These are phyloP conservation scores for Fusarium sp. DNA, from an alignment of 2,329 filamentous ascomycete species.

Conservation along the genomic window DNA sequence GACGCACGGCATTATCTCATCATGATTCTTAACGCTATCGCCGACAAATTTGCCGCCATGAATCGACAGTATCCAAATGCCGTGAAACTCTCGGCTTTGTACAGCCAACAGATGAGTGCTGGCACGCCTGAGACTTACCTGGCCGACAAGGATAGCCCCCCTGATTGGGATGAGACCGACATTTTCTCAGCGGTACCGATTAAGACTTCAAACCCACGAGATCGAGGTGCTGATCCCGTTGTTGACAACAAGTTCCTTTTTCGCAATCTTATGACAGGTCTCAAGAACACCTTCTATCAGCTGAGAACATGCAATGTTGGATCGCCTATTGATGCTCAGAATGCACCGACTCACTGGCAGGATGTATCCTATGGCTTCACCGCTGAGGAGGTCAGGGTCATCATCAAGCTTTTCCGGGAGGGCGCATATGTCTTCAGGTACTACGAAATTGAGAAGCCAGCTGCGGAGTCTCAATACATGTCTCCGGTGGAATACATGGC, in stretches of 20 bases:
- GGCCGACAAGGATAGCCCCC: conserved; percentile 80
- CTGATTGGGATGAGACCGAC: conserved; percentile 98
- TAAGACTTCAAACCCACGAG: conserved; percentile 90
- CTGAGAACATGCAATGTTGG: conserved; percentile 87
- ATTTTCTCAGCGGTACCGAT: conserved; percentile 97
- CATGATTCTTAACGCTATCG: conserved; percentile 97
- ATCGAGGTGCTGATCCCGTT: conserved; percentile 89
- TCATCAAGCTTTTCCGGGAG: conserved; percentile 97
- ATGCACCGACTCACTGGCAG: conserved; percentile 89
- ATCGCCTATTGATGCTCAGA: conserved; percentile 76
- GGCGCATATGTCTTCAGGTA: conserved; percentile 97
- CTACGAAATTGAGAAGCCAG: conserved; percentile 87
- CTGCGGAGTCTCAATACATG: conserved; percentile 76
- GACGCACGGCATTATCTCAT: conserved; percentile 96
- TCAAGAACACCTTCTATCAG: conserved; percentile 97
- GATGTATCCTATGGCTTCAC: conserved; percentile 97
- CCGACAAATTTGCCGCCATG: conserved; percentile 98
- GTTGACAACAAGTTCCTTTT: conserved; percentile 98
- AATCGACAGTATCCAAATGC: conserved; percentile 96
- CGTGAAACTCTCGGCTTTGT: conserved; percentile 87
- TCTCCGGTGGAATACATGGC: conserved; percentile 92
- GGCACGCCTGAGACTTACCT: conserved; percentile 79
- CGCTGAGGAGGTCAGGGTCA: conserved; percentile 94
- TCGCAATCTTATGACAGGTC: conserved; percentile 92
- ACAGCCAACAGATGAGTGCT: conserved; percentile 74